Base-by-base conservation (phyloP, 2,329 filamentous ascomycete species). In the Trichoderma endophyticum region DNA sequence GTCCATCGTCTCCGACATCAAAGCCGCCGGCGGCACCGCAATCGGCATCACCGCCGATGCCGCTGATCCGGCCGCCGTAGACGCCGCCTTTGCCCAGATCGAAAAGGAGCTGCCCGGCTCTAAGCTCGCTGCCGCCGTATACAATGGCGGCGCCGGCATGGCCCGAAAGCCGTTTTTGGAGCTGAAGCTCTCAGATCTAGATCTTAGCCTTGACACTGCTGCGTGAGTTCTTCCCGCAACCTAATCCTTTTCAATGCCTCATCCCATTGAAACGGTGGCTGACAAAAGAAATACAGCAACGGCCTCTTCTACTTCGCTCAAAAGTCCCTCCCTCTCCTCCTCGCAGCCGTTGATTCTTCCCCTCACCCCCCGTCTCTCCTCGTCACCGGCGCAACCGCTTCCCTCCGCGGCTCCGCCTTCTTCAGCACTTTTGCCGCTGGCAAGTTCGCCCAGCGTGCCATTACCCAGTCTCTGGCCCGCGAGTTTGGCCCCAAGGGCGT, bases 401-500 rank as follows among this genome's bases (percentile, higher is more conserved):
- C 91, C 0, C 76, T 95, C 21, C 92, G 91, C 77, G 92, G 92
- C 4, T 91, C 89, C 12, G 90, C 93, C 0, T 83, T 84, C 14
- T 92, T 94, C 80, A 84, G 89, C 1, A 83, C 87, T 8, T 97
- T 97, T 78, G 91, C 93, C 0, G 88, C 90, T 2, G 92, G 91
- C 32, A 97, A 97, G 80, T 97, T 94, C 79, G 93, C 93, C 4
- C 83, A 92, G 76, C 86, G 94, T 36, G 93, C 91, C 0, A 82
- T 97, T 65, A 86, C 88, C 0, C 93, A 95, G 81, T 92, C 89
- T 39, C 84, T 97, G 30, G 92, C 94, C 0, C 88, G 92, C 71
- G 94, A 97, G 80, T 97, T 96, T 80, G 93, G 92, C 0, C 93
- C 94, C 0, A 86, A 93, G 80, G 94, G 94, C 3, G 88, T 97